A percentile compares a stretch with the other conserved stretches of the same genome.
phyloP scores from a whole-genome alignment of 2,329 filamentous ascomycete genomes.

The Tolypocladium sp. region DNA sequence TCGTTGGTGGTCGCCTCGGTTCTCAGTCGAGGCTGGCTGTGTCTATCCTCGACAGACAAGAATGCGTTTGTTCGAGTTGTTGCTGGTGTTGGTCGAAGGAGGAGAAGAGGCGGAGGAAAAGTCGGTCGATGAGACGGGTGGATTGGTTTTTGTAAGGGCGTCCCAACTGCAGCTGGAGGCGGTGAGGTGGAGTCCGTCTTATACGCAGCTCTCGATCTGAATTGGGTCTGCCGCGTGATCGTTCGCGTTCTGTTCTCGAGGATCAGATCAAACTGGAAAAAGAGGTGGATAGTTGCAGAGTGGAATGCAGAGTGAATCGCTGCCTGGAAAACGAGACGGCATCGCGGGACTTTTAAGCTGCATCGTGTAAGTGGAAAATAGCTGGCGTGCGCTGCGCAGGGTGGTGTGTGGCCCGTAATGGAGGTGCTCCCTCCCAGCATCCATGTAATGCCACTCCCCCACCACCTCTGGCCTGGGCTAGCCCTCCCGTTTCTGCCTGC shows the following conservation, averaged over 20 bases:
- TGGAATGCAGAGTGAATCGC: neutral
- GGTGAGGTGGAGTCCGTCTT: neutral
- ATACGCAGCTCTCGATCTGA: neutral
- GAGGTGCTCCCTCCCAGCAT: neutral
- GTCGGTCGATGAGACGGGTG: neutral
- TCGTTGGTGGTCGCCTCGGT: neutral
- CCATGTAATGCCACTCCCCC: neutral
- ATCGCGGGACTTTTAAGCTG: neutral
- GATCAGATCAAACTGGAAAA: neutral
- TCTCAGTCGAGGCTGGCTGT: neutral
- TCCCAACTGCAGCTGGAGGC: neutral
- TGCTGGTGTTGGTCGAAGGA: neutral
- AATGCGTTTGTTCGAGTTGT: neutral
- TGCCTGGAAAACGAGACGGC: slow-evolving; percentile 2
- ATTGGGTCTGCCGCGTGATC: neutral
- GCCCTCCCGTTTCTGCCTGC: slow-evolving; percentile 1
- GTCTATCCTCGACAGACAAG: neutral
- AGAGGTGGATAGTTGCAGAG: neutral
- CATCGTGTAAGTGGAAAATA: neutral
- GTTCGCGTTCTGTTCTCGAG: neutral
- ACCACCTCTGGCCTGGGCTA: neutral
- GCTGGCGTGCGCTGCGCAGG: neutral
- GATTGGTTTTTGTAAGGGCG: neutral
- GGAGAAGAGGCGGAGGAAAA: neutral
- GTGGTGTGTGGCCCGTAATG: neutral